phyloP scores from a whole-genome alignment of 192 early-diverging fungal species.

The Podila horticola region DNA sequence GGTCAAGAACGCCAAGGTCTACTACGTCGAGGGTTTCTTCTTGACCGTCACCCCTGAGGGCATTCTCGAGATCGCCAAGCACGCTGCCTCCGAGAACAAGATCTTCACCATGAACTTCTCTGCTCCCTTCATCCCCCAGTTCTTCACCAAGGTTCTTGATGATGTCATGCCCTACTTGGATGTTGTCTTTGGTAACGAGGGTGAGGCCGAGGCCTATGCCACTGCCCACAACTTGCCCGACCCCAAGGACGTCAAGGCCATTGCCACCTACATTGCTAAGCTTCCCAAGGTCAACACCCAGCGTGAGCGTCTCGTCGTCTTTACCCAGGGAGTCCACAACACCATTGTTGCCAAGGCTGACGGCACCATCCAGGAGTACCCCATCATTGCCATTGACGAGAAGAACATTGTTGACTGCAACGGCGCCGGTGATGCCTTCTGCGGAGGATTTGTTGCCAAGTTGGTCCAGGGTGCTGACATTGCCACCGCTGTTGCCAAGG shows the following conservation, averaged over 20 bases:
- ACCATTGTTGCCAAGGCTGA: slow-evolving; percentile 80
- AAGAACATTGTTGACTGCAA: slow-evolving; percentile 95
- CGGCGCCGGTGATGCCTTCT: slow-evolving; percentile 98
- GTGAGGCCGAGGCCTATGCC: slow-evolving; percentile 91
- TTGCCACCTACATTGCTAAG: slow-evolving; percentile 85
- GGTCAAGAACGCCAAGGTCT: slow-evolving; percentile 89
- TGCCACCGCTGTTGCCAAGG: slow-evolving; percentile 78
- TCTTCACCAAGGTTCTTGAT: slow-evolving; percentile 88
- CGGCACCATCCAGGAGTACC: slow-evolving; percentile 69
- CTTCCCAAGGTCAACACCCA: slow-evolving; percentile 80
- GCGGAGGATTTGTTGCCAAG: slow-evolving; percentile 91
- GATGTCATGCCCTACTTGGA: slow-evolving; percentile 88
- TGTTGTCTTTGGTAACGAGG: slow-evolving; percentile 96
- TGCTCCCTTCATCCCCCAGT: slow-evolving; percentile 94
- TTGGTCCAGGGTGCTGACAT: slow-evolving; percentile 78
- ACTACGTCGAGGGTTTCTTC: slow-evolving; percentile 97
- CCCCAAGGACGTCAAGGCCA: slow-evolving; percentile 79
- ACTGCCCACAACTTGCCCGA: slow-evolving; percentile 67
- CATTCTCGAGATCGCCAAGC: slow-evolving; percentile 87
- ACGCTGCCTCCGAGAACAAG: slow-evolving; percentile 88
- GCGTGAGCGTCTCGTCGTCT: slow-evolving; percentile 86
- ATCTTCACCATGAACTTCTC: slow-evolving; percentile 93
- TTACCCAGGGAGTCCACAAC: slow-evolving; percentile 87
- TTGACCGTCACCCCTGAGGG: slow-evolving; percentile 89
- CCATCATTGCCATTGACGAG: slow-evolving; percentile 65